Evolutionary conservation across 306 rosid genomes (phyloP), one percentile per base, ranked within the genome.

Genomic region (Trichosanthes truncata): DNA sequence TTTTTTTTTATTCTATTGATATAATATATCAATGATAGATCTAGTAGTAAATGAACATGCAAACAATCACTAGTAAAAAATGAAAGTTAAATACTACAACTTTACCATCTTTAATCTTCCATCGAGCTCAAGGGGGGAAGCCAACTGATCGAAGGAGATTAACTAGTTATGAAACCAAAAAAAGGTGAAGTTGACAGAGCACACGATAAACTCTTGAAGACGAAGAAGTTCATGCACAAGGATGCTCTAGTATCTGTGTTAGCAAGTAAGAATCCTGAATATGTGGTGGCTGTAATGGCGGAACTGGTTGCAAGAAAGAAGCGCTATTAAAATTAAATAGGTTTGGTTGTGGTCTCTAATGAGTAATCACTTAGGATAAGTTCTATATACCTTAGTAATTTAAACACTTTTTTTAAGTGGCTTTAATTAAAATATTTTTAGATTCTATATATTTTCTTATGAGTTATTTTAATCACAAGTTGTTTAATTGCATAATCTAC

Each of bases 221-320:
- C n/a, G 93, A 91, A 91, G 66, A 90, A 91, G 87, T 95, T 95
- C 82, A 88, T 90, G 87, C 99, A 95, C 25, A 89, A 84, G 80
- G 97, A 89, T 33, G 99, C 97, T 59, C 29, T 94, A 48, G 90
- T 91, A 43, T 94, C 86, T 0, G 96, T 89, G 52, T 83, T 94
- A 82, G 84, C 85, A 7, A 57, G 86, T 45, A 92, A 85, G 80
- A 88, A 91, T 82, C 94, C 89, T 0, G 98, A 88, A 52, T 81
- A 89, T 84, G 95, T 87, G 53, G 77, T 92, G 78, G 98, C 98
- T 7, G 92, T 92, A 73, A 90, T 89, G 92, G 98, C 92, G 83
- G 98, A 94, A 75, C 82, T 94, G 87, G 91, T 91, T 60, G 87
- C 96, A 4, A 90, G 99, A 80, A 91, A 74, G 92, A 93, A 91